Percentiles rank a stretch among this genome's conserved stretches.
These are phyloP conservation scores for Beauveria pseudobassiana DNA, from an alignment of 2,329 filamentous ascomycete genomes.

Conservation along the genomic window DNA sequence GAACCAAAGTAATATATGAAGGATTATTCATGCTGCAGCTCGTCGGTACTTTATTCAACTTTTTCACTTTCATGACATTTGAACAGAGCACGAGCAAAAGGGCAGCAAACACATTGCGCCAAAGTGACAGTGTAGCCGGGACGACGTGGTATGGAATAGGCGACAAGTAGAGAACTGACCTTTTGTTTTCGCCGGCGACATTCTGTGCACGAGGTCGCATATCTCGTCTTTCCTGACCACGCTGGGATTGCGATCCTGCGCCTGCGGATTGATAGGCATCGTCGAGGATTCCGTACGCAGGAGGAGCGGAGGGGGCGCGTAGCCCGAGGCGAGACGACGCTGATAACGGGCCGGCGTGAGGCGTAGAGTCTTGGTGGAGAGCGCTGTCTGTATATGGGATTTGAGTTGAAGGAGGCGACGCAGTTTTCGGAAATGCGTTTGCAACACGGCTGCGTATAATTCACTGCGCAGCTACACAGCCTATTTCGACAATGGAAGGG, in stretches of 20 bases:
- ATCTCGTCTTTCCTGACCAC: constrained; percentile 15
- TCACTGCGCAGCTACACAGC: not conserved
- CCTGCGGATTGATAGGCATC: constrained; percentile 17
- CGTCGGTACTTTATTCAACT: too few species aligned
- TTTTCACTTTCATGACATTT: not conserved
- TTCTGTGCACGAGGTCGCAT: constrained; percentile 39
- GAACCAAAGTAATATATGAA: too few species aligned
- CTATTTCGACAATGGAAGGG: not conserved
- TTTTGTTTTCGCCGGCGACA: constrained; percentile 46
- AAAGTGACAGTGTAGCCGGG: not conserved
- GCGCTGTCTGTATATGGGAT: not conserved
- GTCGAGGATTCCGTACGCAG: not conserved
- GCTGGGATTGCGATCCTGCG: constrained; percentile 19
- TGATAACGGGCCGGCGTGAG: not conserved
- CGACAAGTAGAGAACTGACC: constrained; percentile 22
- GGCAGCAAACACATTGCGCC: not conserved
- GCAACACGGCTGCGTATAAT: not conserved
- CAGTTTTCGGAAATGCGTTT: not conserved
- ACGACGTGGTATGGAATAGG: too few species aligned
- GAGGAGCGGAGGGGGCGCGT: not conserved
- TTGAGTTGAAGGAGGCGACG: not conserved
- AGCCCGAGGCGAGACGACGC: not conserved
- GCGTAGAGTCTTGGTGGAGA: not conserved
- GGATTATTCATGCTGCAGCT: too few species aligned
- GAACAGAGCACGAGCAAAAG: not conserved